Conservation (phyloP, 768 basidiomycete genomes). For the Lactarius quietus region DNA sequence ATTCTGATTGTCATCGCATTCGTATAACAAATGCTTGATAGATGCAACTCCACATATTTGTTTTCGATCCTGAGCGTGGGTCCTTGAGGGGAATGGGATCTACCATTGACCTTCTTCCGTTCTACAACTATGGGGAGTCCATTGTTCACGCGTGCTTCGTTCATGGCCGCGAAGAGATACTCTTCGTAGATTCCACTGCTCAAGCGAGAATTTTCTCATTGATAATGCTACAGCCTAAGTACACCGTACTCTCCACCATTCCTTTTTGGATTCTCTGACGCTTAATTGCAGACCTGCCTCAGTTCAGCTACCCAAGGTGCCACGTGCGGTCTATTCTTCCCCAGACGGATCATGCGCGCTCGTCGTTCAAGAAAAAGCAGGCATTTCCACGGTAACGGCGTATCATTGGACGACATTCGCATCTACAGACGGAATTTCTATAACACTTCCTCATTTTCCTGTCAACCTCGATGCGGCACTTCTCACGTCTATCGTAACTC, state of each 20-base stretch:
- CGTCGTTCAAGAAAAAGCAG: constrained; percentile 29
- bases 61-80: constrained; percentile 43
- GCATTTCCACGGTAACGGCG: constrained; percentile 31
- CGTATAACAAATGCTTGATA: background rate
- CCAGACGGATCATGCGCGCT: constrained; percentile 57
- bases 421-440: constrained; percentile 40
- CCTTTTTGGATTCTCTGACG: background rate
- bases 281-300: constrained; percentile 40
- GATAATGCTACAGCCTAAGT: constrained; percentile 53
- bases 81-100: constrained; percentile 43
- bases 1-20: background rate
- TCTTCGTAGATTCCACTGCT: constrained; percentile 44
- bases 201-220: constrained; percentile 51
- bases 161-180: constrained; percentile 49
- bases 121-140: constrained; percentile 36
- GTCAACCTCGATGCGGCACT: constrained; percentile 27
- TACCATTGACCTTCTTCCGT: constrained; percentile 39
- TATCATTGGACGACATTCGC: constrained; percentile 61
- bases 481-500: constrained; percentile 48
- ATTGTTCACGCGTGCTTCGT: constrained; percentile 45
- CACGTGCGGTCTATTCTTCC: constrained; percentile 40
- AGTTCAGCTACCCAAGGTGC: constrained; percentile 37
- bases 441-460: constrained; percentile 34
- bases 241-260: background rate
- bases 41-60: constrained; percentile 44